Percentiles rank a stretch among this genome's conserved stretches.
phyloP scores from a whole-genome alignment of 345 rosid genomes.

The Arabidopsis arenosa region DNA sequence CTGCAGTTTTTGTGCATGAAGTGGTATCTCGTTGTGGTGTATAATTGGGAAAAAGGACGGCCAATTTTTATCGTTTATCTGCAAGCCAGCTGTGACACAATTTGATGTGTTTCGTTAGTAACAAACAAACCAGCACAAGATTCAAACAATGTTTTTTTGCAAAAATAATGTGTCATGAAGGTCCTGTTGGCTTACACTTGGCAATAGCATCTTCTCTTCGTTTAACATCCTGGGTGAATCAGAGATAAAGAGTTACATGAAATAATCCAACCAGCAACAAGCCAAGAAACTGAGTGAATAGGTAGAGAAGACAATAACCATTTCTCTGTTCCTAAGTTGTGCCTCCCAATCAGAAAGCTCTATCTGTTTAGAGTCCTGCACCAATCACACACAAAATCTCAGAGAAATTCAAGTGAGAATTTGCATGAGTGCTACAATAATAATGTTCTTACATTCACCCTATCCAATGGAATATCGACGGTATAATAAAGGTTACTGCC shows the following conservation, averaged over 20 bases:
- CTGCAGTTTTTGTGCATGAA: slow-evolving; percentile 87
- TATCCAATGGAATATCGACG: slow-evolving; percentile 80
- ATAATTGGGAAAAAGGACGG: slow-evolving; percentile 92
- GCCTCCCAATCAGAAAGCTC: slow-evolving; percentile 88
- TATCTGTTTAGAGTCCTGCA: slow-evolving; percentile 68
- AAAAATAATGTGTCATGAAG: slow-evolving; percentile 5
- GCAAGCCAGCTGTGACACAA: slow-evolving; percentile 67
- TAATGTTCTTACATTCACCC: slow-evolving; percentile 58
- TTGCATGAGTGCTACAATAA: neutral
- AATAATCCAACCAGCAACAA: too few relatives aligned
- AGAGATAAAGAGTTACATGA: neutral
- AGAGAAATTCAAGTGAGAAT: slow-evolving; percentile 12
- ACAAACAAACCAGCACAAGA: neutral
- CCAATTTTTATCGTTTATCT: slow-evolving; percentile 78
- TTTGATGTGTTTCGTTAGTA: slow-evolving; percentile 1
- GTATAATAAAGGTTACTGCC: slow-evolving; percentile 74
- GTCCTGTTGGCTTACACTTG: slow-evolving; percentile 49
- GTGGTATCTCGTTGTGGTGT: slow-evolving; percentile 96
- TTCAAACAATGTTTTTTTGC: neutral
- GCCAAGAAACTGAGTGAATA: too few relatives aligned
- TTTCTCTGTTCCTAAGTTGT: slow-evolving; percentile 77
- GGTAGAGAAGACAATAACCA: slow-evolving; percentile 30
- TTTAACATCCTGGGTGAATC: slow-evolving; percentile 63
- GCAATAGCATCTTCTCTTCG: slow-evolving; percentile 79
- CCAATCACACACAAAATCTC: slow-evolving; percentile 2